Conservation (phyloP, 306 rosid species). For the Castanea sativa region DNA sequence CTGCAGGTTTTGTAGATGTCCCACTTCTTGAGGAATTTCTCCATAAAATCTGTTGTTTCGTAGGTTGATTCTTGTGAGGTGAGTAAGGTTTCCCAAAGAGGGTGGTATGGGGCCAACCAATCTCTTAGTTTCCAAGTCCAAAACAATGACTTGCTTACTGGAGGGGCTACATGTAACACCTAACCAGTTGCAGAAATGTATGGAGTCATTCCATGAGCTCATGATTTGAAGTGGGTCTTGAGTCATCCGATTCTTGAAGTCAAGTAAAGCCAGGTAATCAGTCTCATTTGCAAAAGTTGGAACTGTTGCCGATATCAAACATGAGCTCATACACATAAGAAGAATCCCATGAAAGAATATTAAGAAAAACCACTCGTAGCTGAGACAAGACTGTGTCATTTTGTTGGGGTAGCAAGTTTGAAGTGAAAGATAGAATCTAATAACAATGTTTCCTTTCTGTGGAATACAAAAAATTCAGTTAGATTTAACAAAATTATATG, state of each 20-base stretch:
- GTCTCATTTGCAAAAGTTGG: conserved; percentile 20
- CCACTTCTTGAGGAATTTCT: conserved; percentile 24
- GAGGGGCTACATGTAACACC: background rate
- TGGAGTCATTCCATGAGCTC: conserved; percentile 43
- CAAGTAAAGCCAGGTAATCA: conserved; percentile 34
- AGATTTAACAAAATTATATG: no score
- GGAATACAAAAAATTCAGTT: no score
- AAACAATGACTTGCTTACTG: conserved; percentile 16
- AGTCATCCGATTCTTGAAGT: conserved; percentile 29
- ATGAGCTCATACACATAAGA: conserved; percentile 17
- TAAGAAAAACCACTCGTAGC: no score
- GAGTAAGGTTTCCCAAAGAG: conserved; percentile 45
- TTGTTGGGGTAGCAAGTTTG: no score
- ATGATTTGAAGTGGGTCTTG: conserved; percentile 34
- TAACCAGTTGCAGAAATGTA: conserved; percentile 29
- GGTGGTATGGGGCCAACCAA: conserved; percentile 28
- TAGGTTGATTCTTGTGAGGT: conserved; percentile 21
- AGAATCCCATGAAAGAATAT: no score
- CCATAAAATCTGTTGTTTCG: conserved; percentile 24
- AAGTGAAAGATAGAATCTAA: no score
- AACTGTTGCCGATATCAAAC: background rate
- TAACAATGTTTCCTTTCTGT: no score
- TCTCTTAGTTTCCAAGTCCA: conserved; percentile 16
- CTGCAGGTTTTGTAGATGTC: conserved; percentile 17
- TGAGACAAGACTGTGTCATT: no score